These are phyloP conservation scores for Fraxinus ornus DNA, from an alignment of 305 asterid genomes.

Conservation along the genomic window DNA sequence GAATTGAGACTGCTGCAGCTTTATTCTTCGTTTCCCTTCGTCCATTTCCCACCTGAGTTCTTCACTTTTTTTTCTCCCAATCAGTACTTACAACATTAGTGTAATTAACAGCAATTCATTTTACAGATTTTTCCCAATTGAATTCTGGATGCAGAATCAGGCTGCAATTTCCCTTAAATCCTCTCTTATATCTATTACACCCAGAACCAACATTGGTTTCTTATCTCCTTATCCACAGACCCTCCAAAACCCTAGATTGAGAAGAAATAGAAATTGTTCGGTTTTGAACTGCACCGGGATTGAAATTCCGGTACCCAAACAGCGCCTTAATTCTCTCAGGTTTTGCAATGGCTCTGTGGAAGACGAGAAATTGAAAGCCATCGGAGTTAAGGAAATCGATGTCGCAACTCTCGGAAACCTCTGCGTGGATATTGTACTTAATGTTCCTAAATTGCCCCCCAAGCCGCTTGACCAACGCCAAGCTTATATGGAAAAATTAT, in stretches of 20 bases:
- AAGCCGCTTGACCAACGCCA: conserved; percentile 57
- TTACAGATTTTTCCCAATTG: not conserved
- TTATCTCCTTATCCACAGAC: conserved; percentile 38
- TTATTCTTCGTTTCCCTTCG: not conserved
- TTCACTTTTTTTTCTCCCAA: not conserved
- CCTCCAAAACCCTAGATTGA: conserved; percentile 50
- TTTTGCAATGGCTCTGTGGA: conserved; percentile 43
- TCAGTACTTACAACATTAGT: not conserved
- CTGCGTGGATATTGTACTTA: conserved; percentile 86
- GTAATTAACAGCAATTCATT: not conserved
- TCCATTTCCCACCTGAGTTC: not conserved
- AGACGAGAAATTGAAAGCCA: conserved; percentile 35
- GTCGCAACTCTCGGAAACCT: conserved; percentile 87
- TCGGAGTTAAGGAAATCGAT: conserved; percentile 63
- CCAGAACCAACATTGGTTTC: conserved; percentile 34
- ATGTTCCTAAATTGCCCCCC: conserved; percentile 83
- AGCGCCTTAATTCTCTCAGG: conserved; percentile 38
- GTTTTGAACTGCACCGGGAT: conserved; percentile 45
- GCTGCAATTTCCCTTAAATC: conserved; percentile 44
- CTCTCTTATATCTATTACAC: not conserved
- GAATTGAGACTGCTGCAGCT: not conserved
- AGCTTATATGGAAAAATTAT: conserved; percentile 66
- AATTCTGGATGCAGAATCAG: conserved; percentile 63
- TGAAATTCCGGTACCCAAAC: conserved; percentile 45
- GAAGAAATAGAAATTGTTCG: conserved; percentile 22